These are phyloP conservation scores for Shiraia bambusicola DNA, from an alignment of 2,329 filamentous ascomycete species.

Conservation along the genomic window DNA sequence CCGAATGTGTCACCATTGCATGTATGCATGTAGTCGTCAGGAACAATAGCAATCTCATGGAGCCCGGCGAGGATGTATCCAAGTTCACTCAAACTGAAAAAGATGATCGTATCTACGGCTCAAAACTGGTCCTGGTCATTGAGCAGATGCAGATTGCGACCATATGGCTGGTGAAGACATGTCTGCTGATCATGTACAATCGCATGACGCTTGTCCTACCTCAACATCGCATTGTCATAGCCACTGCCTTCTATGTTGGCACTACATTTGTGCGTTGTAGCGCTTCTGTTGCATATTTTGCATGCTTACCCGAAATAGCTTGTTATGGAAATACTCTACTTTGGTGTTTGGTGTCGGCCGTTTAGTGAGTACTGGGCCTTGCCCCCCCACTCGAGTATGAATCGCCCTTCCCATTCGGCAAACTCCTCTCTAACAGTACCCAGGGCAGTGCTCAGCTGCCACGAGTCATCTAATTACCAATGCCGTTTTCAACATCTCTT, in stretches of 20 bases:
- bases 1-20: slow-evolving; percentile 38
- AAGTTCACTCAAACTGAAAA: slow-evolving; percentile 42
- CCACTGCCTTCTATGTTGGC: slow-evolving; percentile 49
- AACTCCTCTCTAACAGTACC: slow-evolving; percentile 1
- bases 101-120: slow-evolving; percentile 52
- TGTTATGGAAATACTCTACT: slow-evolving; percentile 52
- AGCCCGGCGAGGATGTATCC: slow-evolving; percentile 34
- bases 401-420: not conserved
- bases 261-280: slow-evolving; percentile 45
- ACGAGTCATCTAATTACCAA: slow-evolving; percentile 46
- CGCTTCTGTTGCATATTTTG: not conserved
- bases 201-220: slow-evolving; percentile 47
- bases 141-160: slow-evolving; percentile 56
- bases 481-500: slow-evolving; percentile 49
- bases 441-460: slow-evolving; percentile 48
- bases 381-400: slow-evolving; percentile 41
- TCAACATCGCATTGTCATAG: slow-evolving; percentile 42
- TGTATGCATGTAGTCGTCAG: slow-evolving; percentile 36
- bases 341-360: slow-evolving; percentile 58
- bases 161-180: slow-evolving; percentile 56
- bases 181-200: slow-evolving; percentile 56
- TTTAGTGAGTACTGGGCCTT: slow-evolving; percentile 57
- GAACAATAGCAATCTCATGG: slow-evolving; percentile 41
- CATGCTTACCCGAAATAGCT: slow-evolving; percentile 14
- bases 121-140: slow-evolving; percentile 56